Percentiles rank a stretch among this genome's conserved stretches.
Conservation (phyloP, 2,329 filamentous ascomycete species). For the Triangularia verruculosa region DNA sequence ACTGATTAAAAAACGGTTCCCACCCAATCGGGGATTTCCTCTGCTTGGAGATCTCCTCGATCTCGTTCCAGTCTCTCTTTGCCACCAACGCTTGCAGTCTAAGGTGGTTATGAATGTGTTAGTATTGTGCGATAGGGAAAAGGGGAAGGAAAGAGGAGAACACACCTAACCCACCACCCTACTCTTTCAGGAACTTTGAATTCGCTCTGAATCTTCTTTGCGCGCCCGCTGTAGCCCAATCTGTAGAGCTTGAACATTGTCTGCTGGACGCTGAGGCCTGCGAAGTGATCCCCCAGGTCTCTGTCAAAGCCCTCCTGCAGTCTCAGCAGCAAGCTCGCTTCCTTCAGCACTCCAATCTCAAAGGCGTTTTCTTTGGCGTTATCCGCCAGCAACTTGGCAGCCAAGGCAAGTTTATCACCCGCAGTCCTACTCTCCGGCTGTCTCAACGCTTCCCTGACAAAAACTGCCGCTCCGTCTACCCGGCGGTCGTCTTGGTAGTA, state of each 20-base stretch:
- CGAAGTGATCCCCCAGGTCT: slow-evolving; percentile 73
- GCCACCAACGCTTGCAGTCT: slow-evolving; percentile 84
- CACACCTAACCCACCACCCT: slow-evolving; percentile 75
- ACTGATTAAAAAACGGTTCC: slow-evolving; percentile 95
- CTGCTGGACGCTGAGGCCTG: slow-evolving; percentile 83
- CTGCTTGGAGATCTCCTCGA: slow-evolving; percentile 77
- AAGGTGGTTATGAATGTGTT: slow-evolving; percentile 31
- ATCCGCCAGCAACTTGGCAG: slow-evolving; percentile 77
- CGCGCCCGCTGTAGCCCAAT: slow-evolving; percentile 77
- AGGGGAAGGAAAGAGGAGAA: neutral
- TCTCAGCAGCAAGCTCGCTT: slow-evolving; percentile 75
- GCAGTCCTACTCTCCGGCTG: slow-evolving; percentile 68
- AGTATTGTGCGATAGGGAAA: neutral
- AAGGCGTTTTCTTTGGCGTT: slow-evolving; percentile 70
- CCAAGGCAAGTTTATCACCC: slow-evolving; percentile 83
- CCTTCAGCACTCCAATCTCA: slow-evolving; percentile 72
- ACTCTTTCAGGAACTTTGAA: slow-evolving; percentile 93
- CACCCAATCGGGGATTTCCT: slow-evolving; percentile 92
- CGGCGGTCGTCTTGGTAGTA: slow-evolving; percentile 97
- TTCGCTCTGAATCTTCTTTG: slow-evolving; percentile 82
- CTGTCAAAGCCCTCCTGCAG: slow-evolving; percentile 84
- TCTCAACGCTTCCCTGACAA: slow-evolving; percentile 77
- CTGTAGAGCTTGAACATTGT: slow-evolving; percentile 87
- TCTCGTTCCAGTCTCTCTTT: slow-evolving; percentile 85
- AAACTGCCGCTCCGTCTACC: slow-evolving; percentile 81